A percentile compares a stretch with the other conserved stretches of the same genome.
Conservation (phyloP, 2,329 filamentous ascomycete species). For the Scedosporium apiospermum region DNA sequence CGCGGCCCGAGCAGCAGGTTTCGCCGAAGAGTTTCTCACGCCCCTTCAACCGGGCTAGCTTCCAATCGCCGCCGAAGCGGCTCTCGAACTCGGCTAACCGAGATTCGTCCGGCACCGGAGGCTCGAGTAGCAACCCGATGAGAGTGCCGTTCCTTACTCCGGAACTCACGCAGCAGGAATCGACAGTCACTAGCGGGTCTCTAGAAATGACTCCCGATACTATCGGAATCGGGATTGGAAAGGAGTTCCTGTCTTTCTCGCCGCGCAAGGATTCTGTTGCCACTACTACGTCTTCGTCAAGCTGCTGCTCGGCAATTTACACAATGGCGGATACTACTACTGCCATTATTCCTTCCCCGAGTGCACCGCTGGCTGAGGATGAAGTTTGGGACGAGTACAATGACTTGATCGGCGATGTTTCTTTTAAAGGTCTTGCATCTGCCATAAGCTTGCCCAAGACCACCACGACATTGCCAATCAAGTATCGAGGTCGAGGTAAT, state of each 20-base stretch:
- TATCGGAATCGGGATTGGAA: slow-evolving; percentile 17
- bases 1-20: slow-evolving; percentile 54
- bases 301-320: slow-evolving; percentile 50
- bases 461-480: background rate
- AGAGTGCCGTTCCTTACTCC: slow-evolving; percentile 24
- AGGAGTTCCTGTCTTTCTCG: slow-evolving; percentile 68
- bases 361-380: slow-evolving; percentile 62
- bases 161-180: slow-evolving; percentile 26
- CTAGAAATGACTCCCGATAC: slow-evolving; percentile 20
- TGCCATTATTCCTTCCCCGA: slow-evolving; percentile 53
- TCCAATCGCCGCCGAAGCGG: slow-evolving; percentile 23
- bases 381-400: slow-evolving; percentile 95
- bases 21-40: slow-evolving; percentile 77
- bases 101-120: slow-evolving; percentile 26
- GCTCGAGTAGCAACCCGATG: slow-evolving; percentile 28
- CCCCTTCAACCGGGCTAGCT: slow-evolving; percentile 57
- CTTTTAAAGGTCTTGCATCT: slow-evolving; percentile 34
- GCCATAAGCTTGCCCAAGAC: slow-evolving; percentile 21
- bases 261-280: slow-evolving; percentile 62
- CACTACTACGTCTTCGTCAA: slow-evolving; percentile 48
- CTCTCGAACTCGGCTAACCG: slow-evolving; percentile 15
- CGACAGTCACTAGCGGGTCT: slow-evolving; percentile 21
- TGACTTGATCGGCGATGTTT: slow-evolving; percentile 66
- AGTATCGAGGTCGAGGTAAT: background rate
- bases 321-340: slow-evolving; percentile 55